A percentile compares a stretch with the other conserved stretches of the same genome.
Evolutionary conservation across 495 filamentous ascomycete species (phyloP).

Genomic region (Pyrenula aspistea): DNA sequence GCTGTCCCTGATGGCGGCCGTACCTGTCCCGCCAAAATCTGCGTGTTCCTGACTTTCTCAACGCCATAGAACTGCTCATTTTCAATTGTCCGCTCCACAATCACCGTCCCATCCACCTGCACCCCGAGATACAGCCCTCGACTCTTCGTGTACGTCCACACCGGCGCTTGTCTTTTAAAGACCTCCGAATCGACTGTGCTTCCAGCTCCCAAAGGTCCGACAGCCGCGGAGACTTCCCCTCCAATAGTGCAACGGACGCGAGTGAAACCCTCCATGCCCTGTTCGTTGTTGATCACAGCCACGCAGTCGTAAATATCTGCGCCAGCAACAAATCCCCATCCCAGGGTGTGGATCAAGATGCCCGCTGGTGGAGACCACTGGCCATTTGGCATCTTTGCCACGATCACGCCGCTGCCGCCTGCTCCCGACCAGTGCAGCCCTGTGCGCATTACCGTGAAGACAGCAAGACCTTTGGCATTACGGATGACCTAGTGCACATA

Average conservation of each 20-base stretch:
- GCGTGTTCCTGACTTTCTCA: constrained; percentile 56
- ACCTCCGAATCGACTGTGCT: constrained; percentile 64
- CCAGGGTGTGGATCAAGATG: constrained; percentile 77
- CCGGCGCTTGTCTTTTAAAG: constrained; percentile 56
- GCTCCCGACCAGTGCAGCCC: constrained; percentile 85
- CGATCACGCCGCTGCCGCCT: constrained; percentile 70
- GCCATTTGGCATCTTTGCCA: constrained; percentile 61
- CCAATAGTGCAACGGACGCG: constrained; percentile 66
- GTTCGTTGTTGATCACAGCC: constrained; percentile 73
- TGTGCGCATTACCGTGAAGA: constrained; percentile 92
- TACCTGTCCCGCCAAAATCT: constrained; percentile 73
- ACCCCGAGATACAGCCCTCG: constrained; percentile 74
- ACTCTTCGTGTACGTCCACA: constrained; percentile 83
- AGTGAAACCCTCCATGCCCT: constrained; percentile 71
- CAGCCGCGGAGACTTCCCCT: constrained; percentile 60
- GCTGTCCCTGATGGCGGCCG: constrained; percentile 51
- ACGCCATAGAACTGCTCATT: constrained; percentile 79
- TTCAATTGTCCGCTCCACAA: constrained; percentile 77
- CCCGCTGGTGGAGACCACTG: constrained; percentile 83
- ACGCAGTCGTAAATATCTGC: constrained; percentile 93
- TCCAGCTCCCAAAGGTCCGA: constrained; percentile 68
- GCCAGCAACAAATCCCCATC: constrained; percentile 75
- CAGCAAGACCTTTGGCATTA: constrained; percentile 76
- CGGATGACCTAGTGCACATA: no score
- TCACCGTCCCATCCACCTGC: constrained; percentile 69